Base-by-base conservation (phyloP, 345 rosid species). In the Eucalyptus cloeziana region DNA sequence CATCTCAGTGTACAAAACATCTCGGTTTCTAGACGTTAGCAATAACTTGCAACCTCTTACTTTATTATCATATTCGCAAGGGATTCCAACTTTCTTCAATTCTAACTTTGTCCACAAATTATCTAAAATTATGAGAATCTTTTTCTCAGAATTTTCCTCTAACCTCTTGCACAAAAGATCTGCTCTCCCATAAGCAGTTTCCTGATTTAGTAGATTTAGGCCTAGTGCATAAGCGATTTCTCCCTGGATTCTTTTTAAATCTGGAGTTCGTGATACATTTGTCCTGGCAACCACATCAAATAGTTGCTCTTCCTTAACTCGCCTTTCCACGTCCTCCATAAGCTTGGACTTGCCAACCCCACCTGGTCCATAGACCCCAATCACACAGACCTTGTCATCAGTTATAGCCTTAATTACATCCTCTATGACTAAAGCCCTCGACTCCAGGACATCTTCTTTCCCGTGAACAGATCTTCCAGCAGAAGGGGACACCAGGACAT, bases 401-500 rank as follows among this genome's bases (percentile, higher is more conserved):
- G 1, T 8, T 52, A 52, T 17, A 52, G 58, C 58, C 24, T 52
- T 17, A 2, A 52, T 7, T 52, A 52, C 24, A 17, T 19, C 9
- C 9, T 52, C 58, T 52, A 1, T 52, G 7, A 52, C 3, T 19
- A 24, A 52, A 52, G 25, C 24, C 58, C 58, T 54, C 5, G 60
- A 54, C 58, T 1, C 21, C 21, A 11, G 2, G 31, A 10, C 31
- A 60, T 60, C 67, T 60, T 27, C 15, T 0, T 5, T 5, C 7
- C 3, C 1, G 2, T 3, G 4, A 60, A 0, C 7, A 27, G 67
- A 11, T 60, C 31, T 60, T 27, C 8, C 7, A 12, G 16, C 0
- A 1, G 8, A 60, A 12, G 67, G 27, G 31, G 16, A 54, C 58
- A 1, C 21, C 21, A 11, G 2, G 31, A 10, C 31, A 60, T 60